These are phyloP conservation scores for Volvariella surrecta DNA, from an alignment of 1,284 basidiomycete genomes.

Conservation along the genomic window DNA sequence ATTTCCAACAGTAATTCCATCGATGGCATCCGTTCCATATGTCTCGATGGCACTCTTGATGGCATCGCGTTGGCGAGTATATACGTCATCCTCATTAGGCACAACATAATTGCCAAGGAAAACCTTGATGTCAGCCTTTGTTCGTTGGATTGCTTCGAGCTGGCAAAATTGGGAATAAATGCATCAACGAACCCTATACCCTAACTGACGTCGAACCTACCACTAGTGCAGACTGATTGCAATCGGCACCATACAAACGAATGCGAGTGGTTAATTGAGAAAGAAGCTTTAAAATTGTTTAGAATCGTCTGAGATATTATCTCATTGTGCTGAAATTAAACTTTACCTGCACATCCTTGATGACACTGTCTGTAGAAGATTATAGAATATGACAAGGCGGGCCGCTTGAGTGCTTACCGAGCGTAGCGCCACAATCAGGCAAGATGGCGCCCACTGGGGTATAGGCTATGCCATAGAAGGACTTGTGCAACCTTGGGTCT, in stretches of 20 bases:
- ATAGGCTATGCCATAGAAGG: slow-evolving; percentile 61
- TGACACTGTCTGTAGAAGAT: slow-evolving; percentile 27
- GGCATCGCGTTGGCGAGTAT: slow-evolving; percentile 61
- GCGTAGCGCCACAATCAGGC: slow-evolving; percentile 35
- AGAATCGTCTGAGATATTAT: neutral
- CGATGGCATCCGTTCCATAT: slow-evolving; percentile 74
- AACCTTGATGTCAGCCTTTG: slow-evolving; percentile 83
- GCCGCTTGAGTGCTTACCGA: slow-evolving; percentile 23
- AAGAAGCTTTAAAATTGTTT: slow-evolving; percentile 25
- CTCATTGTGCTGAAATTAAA: neutral
- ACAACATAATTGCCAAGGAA: slow-evolving; percentile 78
- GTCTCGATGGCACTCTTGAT: slow-evolving; percentile 64
- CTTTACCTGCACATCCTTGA: slow-evolving; percentile 36
- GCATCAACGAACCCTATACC: too few species aligned
- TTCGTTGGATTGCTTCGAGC: slow-evolving; percentile 64
- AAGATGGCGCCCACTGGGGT: slow-evolving; percentile 50
- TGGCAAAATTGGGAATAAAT: slow-evolving; percentile 13
- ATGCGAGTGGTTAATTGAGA: slow-evolving; percentile 39
- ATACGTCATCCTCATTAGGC: slow-evolving; percentile 57
- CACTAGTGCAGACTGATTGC: slow-evolving; percentile 37
- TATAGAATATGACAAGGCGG: slow-evolving; percentile 1
- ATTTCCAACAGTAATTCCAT: slow-evolving; percentile 76
- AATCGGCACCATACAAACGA: slow-evolving; percentile 38
- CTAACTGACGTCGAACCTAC: too few species aligned
- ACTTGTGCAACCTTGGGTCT: slow-evolving; percentile 47